These are phyloP conservation scores for Chenopodium berlandieri DNA, from an alignment of 148 eudicot genomes.

Conservation along the genomic window DNA sequence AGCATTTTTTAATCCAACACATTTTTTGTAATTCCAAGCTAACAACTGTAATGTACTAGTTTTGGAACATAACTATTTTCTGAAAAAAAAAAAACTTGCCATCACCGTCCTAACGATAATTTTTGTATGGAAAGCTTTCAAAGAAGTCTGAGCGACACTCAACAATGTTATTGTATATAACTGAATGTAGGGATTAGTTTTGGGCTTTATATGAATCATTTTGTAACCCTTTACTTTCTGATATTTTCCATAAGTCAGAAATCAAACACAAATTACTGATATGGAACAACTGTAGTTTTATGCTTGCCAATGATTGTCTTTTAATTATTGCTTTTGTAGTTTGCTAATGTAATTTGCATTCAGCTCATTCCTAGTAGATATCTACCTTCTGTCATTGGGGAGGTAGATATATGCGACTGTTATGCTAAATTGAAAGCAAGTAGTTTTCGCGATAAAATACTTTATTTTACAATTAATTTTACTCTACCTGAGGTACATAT, in stretches of 20 bases:
- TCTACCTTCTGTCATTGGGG: background rate
- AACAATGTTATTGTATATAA: too few relatives aligned
- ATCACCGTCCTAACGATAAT: background rate
- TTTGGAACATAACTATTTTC: background rate
- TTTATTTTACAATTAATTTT: background rate
- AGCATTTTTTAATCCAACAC: background rate
- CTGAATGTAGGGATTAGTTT: background rate
- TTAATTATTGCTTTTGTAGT: background rate
- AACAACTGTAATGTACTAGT: background rate
- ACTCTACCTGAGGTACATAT: background rate
- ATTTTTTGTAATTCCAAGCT: background rate
- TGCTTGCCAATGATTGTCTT: background rate
- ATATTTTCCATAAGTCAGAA: background rate
- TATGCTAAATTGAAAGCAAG: background rate
- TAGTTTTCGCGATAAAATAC: background rate
- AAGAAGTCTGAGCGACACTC: background rate
- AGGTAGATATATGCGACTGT: background rate
- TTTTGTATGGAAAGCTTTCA: background rate
- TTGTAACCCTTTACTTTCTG: too few relatives aligned
- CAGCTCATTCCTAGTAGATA: background rate
- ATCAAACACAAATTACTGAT: background rate
- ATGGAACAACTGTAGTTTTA: background rate
- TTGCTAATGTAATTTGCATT: background rate
- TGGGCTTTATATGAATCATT: background rate
- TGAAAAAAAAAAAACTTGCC: too few relatives aligned